Conservation (phyloP, 2,329 filamentous ascomycete genomes). For the Leptographium wingfieldii region DNA sequence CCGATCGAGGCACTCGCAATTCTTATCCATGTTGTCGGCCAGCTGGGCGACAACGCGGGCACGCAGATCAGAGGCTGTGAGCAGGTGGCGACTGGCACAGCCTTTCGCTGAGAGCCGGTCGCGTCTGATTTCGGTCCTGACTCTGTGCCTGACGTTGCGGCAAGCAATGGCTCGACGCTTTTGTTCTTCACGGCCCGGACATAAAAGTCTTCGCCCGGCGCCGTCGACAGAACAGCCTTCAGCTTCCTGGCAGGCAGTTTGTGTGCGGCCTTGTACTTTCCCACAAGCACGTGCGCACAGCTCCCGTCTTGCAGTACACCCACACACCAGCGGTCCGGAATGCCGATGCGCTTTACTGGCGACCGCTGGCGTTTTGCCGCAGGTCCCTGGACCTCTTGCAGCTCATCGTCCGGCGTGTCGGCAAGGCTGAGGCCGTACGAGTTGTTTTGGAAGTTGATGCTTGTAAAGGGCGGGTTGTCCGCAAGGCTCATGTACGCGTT, state of each 20-base stretch:
- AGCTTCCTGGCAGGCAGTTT: conserved; percentile 1
- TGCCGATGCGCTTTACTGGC: background rate
- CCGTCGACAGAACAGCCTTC: background rate
- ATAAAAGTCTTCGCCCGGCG: background rate
- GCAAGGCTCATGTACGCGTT: background rate
- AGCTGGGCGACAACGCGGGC: background rate
- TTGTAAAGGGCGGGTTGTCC: background rate
- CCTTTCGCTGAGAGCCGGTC: background rate
- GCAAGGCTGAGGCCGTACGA: background rate
- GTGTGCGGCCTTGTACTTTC: conserved; percentile 5
- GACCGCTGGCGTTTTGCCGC: background rate
- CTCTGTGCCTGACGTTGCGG: background rate
- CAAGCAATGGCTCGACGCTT: background rate
- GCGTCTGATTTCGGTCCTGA: background rate
- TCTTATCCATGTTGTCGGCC: background rate
- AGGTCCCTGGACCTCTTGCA: background rate
- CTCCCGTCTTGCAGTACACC: background rate
- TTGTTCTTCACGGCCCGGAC: background rate
- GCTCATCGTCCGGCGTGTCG: background rate
- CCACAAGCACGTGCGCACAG: conserved; percentile 1
- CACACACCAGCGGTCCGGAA: conserved; percentile 3
- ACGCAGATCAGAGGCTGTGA: background rate
- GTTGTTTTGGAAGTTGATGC: background rate
- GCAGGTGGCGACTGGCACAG: background rate
- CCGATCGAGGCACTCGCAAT: background rate